Base-by-base conservation (phyloP, 2,329 filamentous ascomycete species). In the Colletotrichum abscissum region DNA sequence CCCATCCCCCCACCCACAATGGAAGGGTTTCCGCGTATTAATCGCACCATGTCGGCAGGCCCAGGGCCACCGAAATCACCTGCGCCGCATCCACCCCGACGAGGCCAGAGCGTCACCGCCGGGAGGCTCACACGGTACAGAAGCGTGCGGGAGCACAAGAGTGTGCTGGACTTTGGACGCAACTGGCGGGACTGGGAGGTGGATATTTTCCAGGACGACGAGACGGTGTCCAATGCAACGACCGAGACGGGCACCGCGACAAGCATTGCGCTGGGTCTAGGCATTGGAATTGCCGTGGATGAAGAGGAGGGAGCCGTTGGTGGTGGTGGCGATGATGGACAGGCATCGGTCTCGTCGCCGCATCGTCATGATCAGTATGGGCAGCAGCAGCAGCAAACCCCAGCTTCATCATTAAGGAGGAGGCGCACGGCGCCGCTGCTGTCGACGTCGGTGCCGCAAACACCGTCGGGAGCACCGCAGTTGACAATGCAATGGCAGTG, bases 111-210 rank as follows among this genome's bases (percentile, higher is more conserved):
- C 71, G 60, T 73, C 28, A 71, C 60, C 24, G 60, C 67, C 62
- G 60, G 67, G 24, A 54, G 56, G 35, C 35, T 73, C 26, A 42
- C 56, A n/a, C 56, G 67, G 67, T 73, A 73, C 49, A 73, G 67
- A 35, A 73, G 68, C 35, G n/a, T 73, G 35, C 67, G 60, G 35
- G 71, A 73, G 49, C 71, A 73, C 46, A 73, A 66, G 62, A 70
- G 67, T 62, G 60, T 73, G 35, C 49, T 73, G 56, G 71, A 73
- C 30, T 73, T 73, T 73, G 71, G 71, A 35, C 67, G 62, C 28
- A 56, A 73, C 62, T 73, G 71, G 71, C 56, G 67, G 67, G 71
- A 73, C 49, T 73, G 71, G 71, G 71, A 73, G 16, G 71, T 73
- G 67, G 67, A 73, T 19, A 73, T 73, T 30, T 73, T 73, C 26